Percentiles rank a stretch among this genome's conserved stretches.
phyloP scores from a whole-genome alignment of 2,329 filamentous ascomycete species.

The Talaromyces sp. region DNA sequence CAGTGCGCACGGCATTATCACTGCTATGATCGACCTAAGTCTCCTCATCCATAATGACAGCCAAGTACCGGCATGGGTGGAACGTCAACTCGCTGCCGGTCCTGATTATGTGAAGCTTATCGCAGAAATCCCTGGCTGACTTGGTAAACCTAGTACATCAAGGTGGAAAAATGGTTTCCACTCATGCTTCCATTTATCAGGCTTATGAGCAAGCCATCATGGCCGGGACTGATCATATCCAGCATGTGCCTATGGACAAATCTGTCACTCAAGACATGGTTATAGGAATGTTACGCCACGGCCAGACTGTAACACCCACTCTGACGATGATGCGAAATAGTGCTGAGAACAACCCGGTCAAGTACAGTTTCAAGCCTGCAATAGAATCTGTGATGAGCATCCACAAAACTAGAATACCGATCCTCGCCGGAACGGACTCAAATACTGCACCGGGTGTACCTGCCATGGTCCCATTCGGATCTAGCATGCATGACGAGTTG shows the following conservation, averaged over 20 bases:
- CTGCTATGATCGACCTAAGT: neutral
- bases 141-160: slow-evolving; percentile 14
- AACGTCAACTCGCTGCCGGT: slow-evolving; percentile 12
- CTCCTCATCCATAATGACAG: neutral
- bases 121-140: slow-evolving; percentile 16
- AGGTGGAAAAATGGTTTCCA: slow-evolving; percentile 9
- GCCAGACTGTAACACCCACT: neutral
- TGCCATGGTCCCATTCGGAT: slow-evolving; percentile 17
- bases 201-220: slow-evolving; percentile 12
- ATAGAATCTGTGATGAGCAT: neutral
- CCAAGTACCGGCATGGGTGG: slow-evolving; percentile 11
- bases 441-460: slow-evolving; percentile 15
- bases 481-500: slow-evolving; percentile 24
- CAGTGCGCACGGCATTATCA: slow-evolving; percentile 10
- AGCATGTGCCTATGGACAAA: slow-evolving; percentile 15
- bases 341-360: neutral
- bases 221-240: slow-evolving; percentile 13
- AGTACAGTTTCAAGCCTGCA: neutral
- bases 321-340: neutral
- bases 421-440: slow-evolving; percentile 27
- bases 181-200: neutral
- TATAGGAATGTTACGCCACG: neutral
- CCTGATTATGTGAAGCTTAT: slow-evolving; percentile 19
- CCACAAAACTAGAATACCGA: neutral
- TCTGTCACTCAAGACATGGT: slow-evolving; percentile 3